Conservation (phyloP, 257 asterid species). For the Thymus mandschuricus region DNA sequence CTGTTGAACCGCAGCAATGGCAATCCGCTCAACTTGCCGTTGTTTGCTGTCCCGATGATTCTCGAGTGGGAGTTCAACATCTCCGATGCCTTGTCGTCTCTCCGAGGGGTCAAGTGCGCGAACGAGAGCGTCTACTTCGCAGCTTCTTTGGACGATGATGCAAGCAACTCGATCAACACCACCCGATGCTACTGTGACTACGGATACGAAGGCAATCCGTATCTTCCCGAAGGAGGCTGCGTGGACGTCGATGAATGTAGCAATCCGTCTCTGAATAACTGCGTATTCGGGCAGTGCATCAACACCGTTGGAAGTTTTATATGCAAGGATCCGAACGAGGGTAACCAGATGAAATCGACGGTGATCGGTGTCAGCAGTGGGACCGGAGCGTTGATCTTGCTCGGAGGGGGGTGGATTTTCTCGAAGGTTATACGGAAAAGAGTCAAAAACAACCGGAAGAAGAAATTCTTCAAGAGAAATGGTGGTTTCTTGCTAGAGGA, state of each 20-base stretch:
- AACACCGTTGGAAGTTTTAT: neutral
- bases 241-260: constrained; percentile 23
- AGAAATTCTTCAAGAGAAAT: constrained; percentile 32
- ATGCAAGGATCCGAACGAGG: neutral
- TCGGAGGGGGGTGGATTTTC: constrained; percentile 8
- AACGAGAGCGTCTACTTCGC: neutral
- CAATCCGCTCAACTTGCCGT: too few species aligned
- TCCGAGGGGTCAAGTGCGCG: neutral
- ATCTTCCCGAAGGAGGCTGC: constrained; percentile 29
- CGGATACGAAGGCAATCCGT: constrained; percentile 38
- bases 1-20: neutral
- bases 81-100: neutral
- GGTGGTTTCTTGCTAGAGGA: constrained; percentile 35
- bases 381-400: constrained; percentile 16
- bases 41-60: neutral
- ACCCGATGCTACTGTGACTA: constrained; percentile 2
- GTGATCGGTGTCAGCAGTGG: constrained; percentile 12
- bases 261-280: neutral
- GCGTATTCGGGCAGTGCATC: neutral
- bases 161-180: neutral
- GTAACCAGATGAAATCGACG: neutral
- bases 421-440: constrained; percentile 15
- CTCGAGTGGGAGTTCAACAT: constrained; percentile 32
- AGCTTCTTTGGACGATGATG: neutral
- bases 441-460: constrained; percentile 16